Evolutionary conservation across 2,329 filamentous ascomycete species (phyloP), one percentile per base, ranked within the genome.

Genomic region (Trichoderma atrobrunneum): DNA sequence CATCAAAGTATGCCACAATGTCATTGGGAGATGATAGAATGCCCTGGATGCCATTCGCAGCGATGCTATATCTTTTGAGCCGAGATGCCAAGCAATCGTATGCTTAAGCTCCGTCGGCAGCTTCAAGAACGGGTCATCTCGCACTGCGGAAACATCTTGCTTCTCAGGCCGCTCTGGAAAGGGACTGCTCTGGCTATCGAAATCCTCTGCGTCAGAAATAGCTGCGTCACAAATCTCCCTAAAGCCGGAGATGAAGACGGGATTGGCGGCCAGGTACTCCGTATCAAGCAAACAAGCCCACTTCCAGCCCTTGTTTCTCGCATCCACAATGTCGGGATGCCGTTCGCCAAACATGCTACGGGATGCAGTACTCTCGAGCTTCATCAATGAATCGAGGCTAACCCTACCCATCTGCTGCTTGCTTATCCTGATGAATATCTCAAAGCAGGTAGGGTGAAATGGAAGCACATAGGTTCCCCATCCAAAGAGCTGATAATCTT

Each of bases 361-460:
- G 7, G 34, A 56, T 6, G 28, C 21, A 5, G 34, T 39, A 21
- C 48, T 54, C 30, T 60, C 39, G 3, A 70, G 57, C n/a, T 73
- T 39, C 2, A 66, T 70, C 11, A 80, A 48, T 1, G 74, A 73
- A 1, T 74, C 59, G 0, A 79, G 11, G 32, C 77, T 77, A 2
- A 80, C 64, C 0, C 26, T 59, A 0, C 75, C 2, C 75, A 73
- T 7, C 39, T 24, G 3, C 76, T 28, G 1, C 74, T 77, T 0
- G 75, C 78, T n/a, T 28, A 70, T 64, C 24, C 77, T 64, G 36
- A 77, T 79, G 60, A 76, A 80, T 1, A 80, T 65, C 62, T 80
- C 79, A 1, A 80, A 68, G 57, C 79, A 80, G 0, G 77, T 73
- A 0, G 79, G 76, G 8, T 80, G 79, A 16, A 80, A 80, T 1